Conservation (phyloP, 768 basidiomycete genomes). For the Lentinula sp. region DNA sequence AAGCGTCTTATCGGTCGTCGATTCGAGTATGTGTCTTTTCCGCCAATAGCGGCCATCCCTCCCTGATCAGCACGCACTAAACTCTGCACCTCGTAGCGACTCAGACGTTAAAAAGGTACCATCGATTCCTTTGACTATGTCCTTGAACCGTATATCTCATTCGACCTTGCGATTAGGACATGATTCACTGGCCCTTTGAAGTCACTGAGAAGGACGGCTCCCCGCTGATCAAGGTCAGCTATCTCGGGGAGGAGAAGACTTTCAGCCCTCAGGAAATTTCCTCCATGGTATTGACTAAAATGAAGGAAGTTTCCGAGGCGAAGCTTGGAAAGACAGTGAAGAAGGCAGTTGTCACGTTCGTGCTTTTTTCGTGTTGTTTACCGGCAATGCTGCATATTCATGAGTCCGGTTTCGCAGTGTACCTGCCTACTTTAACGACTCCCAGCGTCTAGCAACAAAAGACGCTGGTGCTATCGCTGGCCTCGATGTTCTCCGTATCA, state of each 20-base stretch:
- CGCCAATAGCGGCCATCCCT: neutral
- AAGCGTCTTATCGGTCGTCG: constrained; percentile 98
- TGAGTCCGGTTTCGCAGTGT: constrained; percentile 42
- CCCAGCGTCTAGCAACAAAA: constrained; percentile 98
- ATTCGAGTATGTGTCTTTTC: constrained; percentile 64
- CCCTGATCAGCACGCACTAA: neutral
- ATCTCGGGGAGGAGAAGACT: constrained; percentile 90
- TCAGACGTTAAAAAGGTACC: constrained; percentile 87
- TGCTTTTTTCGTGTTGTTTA: constrained; percentile 61
- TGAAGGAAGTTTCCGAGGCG: constrained; percentile 99
- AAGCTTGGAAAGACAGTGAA: constrained; percentile 98
- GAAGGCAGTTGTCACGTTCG: constrained; percentile 97
- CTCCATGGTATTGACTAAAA: constrained; percentile 99
- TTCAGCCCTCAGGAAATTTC: constrained; percentile 99
- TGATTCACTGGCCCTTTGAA: constrained; percentile 96
- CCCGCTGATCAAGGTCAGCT: constrained; percentile 93
- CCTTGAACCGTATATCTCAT: neutral
- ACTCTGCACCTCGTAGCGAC: constrained; percentile 44
- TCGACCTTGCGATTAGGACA: constrained; percentile 54
- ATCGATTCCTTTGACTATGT: constrained; percentile 7
- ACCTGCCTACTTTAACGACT: constrained; percentile 99
- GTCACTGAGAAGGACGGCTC: constrained; percentile 97
- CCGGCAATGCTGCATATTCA: constrained; percentile 13
- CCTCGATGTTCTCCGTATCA: constrained; percentile 99
- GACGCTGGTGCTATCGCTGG: constrained; percentile 98